Conservation (phyloP, 768 basidiomycete genomes). For the Exsudoporus frostii region DNA sequence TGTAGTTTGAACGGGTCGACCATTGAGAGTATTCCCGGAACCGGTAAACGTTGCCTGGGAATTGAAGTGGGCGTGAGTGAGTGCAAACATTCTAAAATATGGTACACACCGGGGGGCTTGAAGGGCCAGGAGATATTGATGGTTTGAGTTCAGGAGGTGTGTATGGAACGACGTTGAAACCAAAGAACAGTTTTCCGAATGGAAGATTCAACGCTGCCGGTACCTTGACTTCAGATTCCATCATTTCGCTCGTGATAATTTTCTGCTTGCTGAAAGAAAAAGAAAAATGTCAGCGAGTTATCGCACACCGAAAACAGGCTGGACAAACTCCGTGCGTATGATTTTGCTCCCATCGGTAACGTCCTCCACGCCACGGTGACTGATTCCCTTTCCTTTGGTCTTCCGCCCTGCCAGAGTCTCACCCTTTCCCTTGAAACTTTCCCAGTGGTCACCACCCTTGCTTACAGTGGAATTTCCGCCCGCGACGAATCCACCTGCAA, state of each 20-base stretch:
- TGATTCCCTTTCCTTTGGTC: conserved; percentile 94
- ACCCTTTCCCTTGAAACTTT: conserved; percentile 95
- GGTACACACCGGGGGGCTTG: conserved; percentile 29
- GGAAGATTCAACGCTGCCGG: conserved; percentile 90
- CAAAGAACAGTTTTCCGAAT: conserved; percentile 95
- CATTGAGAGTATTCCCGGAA: conserved; percentile 64
- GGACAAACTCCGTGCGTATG: conserved; percentile 80
- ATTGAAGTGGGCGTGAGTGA: neutral
- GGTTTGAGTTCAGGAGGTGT: conserved; percentile 42
- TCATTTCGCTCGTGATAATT: conserved; percentile 76
- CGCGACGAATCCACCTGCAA: conserved; percentile 63
- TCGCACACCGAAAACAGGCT: neutral
- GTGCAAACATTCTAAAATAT: neutral
- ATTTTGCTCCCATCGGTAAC: conserved; percentile 84
- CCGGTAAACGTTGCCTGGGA: conserved; percentile 55
- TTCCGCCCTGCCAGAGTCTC: conserved; percentile 87
- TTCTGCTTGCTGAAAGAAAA: conserved; percentile 60
- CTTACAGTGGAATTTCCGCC: conserved; percentile 52
- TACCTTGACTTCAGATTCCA: conserved; percentile 73
- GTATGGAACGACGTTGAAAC: conserved; percentile 79
- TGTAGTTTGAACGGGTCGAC: conserved; percentile 38
- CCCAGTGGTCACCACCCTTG: conserved; percentile 83
- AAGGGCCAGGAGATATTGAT: conserved; percentile 27
- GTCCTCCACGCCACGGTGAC: conserved; percentile 76
- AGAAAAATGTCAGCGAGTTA: conserved; percentile 11